A percentile compares a stretch with the other conserved stretches of the same genome.
phyloP scores from a whole-genome alignment of 306 rosid genomes.

The Fagus sylvatica region DNA sequence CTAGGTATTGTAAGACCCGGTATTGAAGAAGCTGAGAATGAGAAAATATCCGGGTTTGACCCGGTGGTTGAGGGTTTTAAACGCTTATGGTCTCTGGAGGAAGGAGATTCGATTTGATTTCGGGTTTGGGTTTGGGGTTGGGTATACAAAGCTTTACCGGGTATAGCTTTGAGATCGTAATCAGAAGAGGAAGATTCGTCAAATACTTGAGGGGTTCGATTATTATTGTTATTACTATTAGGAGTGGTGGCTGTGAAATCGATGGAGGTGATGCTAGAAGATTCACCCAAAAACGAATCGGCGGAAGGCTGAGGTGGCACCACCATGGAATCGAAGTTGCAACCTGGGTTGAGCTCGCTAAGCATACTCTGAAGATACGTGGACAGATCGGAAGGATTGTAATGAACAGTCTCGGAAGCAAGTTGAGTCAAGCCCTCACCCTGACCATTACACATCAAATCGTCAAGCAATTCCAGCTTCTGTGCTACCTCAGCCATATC shows the following conservation, averaged over 20 bases:
- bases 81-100: slow-evolving; percentile 48
- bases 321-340: slow-evolving; percentile 30
- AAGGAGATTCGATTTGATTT: slow-evolving; percentile 18
- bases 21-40: slow-evolving; percentile 11
- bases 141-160: slow-evolving; percentile 58
- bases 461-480: slow-evolving; percentile 76
- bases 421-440: slow-evolving; percentile 51
- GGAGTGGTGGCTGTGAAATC: slow-evolving; percentile 27
- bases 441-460: slow-evolving; percentile 64
- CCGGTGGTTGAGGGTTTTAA: slow-evolving; percentile 35
- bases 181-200: slow-evolving; percentile 54
- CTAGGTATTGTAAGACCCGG: background rate
- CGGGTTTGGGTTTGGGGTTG: slow-evolving; percentile 3
- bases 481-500: slow-evolving; percentile 89
- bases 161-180: slow-evolving; percentile 76
- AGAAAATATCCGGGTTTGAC: slow-evolving; percentile 21
- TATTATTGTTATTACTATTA: background rate
- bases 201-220: slow-evolving; percentile 16
- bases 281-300: slow-evolving; percentile 50
- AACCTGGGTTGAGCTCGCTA: slow-evolving; percentile 43
- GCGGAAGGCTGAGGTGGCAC: slow-evolving; percentile 18
- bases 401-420: slow-evolving; percentile 58
- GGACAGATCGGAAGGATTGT: slow-evolving; percentile 80
- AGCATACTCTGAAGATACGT: slow-evolving; percentile 76
- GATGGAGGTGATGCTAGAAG: slow-evolving; percentile 55